Percentiles rank a stretch among this genome's conserved stretches.
Conservation (phyloP, 1,139 yeast genomes). For the Geotrichum phurueaensis region DNA sequence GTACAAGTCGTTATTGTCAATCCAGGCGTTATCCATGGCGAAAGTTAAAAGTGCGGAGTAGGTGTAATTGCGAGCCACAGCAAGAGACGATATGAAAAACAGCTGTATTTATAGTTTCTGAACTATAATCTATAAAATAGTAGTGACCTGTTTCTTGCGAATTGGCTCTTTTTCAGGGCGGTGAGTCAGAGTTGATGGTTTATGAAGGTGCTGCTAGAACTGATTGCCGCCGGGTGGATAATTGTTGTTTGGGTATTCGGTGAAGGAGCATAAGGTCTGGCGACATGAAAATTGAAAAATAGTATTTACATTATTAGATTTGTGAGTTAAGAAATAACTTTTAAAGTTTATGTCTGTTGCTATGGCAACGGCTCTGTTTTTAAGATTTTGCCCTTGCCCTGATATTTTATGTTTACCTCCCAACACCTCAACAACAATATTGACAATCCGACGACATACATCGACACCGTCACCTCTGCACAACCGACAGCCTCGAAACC, state of each 20-base stretch:
- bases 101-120: not conserved
- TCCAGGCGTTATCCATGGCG: constrained; percentile 2
- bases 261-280: not conserved
- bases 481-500: not conserved
- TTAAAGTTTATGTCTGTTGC: not conserved
- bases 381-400: constrained; percentile 2
- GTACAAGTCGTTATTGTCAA: constrained; percentile 4
- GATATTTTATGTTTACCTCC: not conserved
- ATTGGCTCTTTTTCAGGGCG: not conserved
- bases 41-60: not conserved
- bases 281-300: not conserved
- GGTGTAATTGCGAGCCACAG: no score
- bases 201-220: not conserved
- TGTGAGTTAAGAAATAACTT: not conserved
- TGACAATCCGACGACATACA: no score
- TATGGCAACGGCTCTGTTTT: constrained; percentile 5
- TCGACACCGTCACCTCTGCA: no score
- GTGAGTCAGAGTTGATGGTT: not conserved
- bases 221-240: not conserved
- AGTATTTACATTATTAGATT: not conserved
- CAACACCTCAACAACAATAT: not conserved
- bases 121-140: not conserved
- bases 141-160: not conserved
- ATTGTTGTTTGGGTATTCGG: not conserved
- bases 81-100: not conserved